phyloP scores from a whole-genome alignment of 2,329 filamentous ascomycete genomes.

The Sporothrix mexicana region DNA sequence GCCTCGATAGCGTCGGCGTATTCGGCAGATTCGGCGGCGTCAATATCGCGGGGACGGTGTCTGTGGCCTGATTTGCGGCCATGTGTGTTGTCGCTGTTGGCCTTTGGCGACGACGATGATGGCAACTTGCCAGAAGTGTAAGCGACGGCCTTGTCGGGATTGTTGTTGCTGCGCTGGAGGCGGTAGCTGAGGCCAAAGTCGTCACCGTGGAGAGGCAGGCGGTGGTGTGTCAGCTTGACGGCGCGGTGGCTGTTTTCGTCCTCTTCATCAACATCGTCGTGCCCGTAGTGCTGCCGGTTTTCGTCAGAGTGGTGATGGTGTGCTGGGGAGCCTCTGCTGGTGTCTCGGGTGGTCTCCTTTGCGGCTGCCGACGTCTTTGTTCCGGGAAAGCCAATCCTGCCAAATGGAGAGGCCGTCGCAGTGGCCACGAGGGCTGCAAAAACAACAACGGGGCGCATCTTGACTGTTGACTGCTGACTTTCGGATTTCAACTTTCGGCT shows the following conservation, averaged over 20 bases:
- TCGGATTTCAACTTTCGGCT: too few species aligned
- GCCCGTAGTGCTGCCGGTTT: neutral
- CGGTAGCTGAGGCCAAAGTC: neutral
- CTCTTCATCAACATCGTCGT: neutral
- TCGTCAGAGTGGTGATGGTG: neutral
- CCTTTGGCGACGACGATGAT: too few species aligned
- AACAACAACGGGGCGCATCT: neutral
- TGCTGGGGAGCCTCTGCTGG: too few species aligned
- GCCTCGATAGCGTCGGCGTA: neutral
- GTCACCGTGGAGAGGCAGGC: neutral
- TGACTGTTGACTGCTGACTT: neutral
- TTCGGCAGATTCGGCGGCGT: neutral
- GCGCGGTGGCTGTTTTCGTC: neutral
- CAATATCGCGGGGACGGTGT: neutral
- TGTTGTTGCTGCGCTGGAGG: conserved; percentile 20
- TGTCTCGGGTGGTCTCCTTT: neutral
- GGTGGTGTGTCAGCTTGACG: conserved; percentile 5
- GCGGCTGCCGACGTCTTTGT: neutral
- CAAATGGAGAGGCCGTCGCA: conserved; percentile 11
- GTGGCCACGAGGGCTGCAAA: neutral
- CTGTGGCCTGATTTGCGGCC: neutral
- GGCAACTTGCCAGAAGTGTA: neutral
- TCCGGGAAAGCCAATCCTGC: neutral
- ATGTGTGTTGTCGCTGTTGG: neutral
- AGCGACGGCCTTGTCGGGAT: neutral